phyloP scores from a whole-genome alignment of 495 filamentous ascomycete genomes.

The Thermothielavioides terrestris region DNA sequence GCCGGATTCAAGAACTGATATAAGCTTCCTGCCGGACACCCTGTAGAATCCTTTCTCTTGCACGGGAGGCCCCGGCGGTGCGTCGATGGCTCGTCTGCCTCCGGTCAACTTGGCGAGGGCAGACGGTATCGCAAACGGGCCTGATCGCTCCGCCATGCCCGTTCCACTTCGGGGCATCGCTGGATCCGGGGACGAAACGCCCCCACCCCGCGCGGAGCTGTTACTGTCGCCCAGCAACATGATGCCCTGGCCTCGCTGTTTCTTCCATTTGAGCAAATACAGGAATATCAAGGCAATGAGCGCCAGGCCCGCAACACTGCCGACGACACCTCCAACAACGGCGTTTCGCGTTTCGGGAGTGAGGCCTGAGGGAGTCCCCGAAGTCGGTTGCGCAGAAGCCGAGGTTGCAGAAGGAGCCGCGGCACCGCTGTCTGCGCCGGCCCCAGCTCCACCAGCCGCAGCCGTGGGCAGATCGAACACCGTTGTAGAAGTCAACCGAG shows the following conservation, averaged over 20 bases:
- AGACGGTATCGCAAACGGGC: conserved; percentile 47
- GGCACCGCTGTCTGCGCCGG: neutral
- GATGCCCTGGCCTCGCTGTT: conserved; percentile 29
- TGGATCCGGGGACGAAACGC: conserved; percentile 10
- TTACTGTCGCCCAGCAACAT: conserved; percentile 25
- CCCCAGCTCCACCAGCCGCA: conserved; percentile 5
- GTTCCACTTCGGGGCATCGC: conserved; percentile 3
- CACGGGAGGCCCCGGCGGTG: conserved; percentile 33
- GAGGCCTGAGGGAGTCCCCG: conserved; percentile 15
- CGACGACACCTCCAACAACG: conserved; percentile 58
- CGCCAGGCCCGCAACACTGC: conserved; percentile 55
- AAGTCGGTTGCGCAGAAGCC: neutral
- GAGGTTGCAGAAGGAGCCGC: neutral
- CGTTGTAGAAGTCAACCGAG: conserved; percentile 13
- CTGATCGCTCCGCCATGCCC: conserved; percentile 44
- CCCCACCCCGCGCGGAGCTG: conserved; percentile 8
- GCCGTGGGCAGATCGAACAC: neutral
- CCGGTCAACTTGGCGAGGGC: conserved; percentile 43
- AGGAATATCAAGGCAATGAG: conserved; percentile 48
- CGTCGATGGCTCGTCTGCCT: conserved; percentile 41
- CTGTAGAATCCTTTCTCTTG: conserved; percentile 41
- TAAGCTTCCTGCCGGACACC: conserved; percentile 64
- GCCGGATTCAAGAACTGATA: conserved; percentile 58
- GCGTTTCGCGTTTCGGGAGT: conserved; percentile 26
- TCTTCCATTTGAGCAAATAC: conserved; percentile 49